Evolutionary conservation across 441 rosid species (phyloP), one percentile per base, ranked within the genome.

Genomic region (Brassica hybrid): DNA sequence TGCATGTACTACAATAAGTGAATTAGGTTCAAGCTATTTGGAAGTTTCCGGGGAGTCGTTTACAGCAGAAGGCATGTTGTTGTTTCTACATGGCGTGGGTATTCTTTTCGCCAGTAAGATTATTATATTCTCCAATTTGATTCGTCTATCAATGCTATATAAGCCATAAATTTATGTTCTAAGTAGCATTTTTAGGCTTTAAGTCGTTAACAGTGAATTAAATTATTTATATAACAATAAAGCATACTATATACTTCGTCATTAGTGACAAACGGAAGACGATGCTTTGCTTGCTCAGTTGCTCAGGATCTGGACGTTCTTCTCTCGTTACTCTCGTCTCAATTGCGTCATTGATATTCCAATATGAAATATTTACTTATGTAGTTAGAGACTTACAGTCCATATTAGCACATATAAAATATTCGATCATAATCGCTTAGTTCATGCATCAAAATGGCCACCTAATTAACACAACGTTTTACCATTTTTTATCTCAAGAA

Each of bases 1-100:
- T 72, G 2, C 7, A 38, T 17, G 38, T 65, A 12, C 25, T 34
- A 36, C 38, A 73, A 2, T 67, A 48, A 52, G 25, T 32, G 63
- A 38, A 52, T 56, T 54, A 64, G 79, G 75, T 32, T 74, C 36
- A 69, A 58, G 75, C 64, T 69, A 74, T 16, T 79, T 54, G 59
- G 82, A 74, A 43, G 79, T 74, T 74, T 69, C 13, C 63, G 76
- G 27, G 65, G 64, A 48, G 82, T 48, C 67, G 79, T 79, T 79
- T 79, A 64, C 76, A 59, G 66, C 72, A 23, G 82, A 74, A 74
- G 45, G n/a, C 48, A 63, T 74, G 73, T 17, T 48, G 68, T 79
- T 79, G 82, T 79, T 74, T 74, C 69, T 79, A 57, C 71, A 41
- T 74, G 82, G 82, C 82, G 76, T 79, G 82, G 64, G 74, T 73